Evolutionary conservation across 148 eudicot genomes (phyloP).

Genomic region (Rhododendron henanense): DNA sequence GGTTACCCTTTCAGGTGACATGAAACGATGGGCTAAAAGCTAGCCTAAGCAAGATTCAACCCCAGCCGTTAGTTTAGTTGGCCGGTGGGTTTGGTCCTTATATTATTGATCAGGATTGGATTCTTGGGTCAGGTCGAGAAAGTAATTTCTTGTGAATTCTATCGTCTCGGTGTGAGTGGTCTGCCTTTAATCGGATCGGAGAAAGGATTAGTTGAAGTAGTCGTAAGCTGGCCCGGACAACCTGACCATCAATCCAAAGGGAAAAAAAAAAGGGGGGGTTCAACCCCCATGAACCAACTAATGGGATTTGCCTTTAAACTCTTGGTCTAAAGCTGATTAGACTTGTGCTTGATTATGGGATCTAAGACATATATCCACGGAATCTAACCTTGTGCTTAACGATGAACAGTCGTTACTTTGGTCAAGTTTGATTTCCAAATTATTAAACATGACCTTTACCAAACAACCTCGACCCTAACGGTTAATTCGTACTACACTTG

Average conservation of each 20-base stretch:
- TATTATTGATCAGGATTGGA: not conserved
- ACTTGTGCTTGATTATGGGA: conserved; percentile 20
- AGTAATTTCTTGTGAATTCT: too few relatives aligned
- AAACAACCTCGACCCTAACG: too few relatives aligned
- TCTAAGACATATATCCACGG: not conserved
- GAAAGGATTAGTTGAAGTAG: too few relatives aligned
- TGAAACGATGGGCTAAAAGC: conserved; percentile 44
- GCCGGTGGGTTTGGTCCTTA: too few relatives aligned
- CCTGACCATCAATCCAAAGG: too few relatives aligned
- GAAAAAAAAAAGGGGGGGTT: not conserved
- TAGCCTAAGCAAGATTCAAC: not conserved
- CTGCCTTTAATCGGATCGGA: too few relatives aligned
- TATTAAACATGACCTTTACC: not conserved
- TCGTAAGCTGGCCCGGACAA: not conserved
- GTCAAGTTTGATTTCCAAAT: not conserved
- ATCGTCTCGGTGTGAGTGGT: too few relatives aligned
- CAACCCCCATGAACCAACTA: conserved; percentile 22
- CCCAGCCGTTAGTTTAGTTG: not conserved
- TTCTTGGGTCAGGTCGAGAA: too few relatives aligned
- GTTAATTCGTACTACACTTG: too few relatives aligned
- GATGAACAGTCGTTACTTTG: not conserved
- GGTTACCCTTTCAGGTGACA: conserved; percentile 25
- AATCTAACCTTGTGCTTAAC: not conserved
- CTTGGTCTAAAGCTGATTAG: not conserved
- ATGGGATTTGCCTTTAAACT: not conserved